Evolutionary conservation across 768 basidiomycete species (phyloP).

Genomic region (Kwoniella shandongensis): DNA sequence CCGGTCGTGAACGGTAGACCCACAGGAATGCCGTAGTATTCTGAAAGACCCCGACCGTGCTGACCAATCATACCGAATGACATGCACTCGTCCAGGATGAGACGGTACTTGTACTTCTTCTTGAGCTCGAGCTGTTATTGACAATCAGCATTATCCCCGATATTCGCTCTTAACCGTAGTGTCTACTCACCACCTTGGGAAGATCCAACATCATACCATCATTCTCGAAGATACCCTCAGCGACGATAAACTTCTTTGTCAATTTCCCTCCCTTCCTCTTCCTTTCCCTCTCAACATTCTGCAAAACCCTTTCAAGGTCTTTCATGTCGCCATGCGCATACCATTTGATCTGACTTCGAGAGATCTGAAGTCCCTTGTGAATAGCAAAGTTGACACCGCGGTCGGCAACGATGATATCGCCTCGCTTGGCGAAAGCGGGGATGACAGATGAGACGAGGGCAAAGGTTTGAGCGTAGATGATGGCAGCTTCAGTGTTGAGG

Average conservation of each 20-base stretch:
- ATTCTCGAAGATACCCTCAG: constrained; percentile 94
- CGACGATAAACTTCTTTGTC: constrained; percentile 90
- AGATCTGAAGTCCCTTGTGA: constrained; percentile 93
- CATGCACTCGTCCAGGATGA: constrained; percentile 89
- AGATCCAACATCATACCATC: constrained; percentile 90
- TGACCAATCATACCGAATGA: constrained; percentile 91
- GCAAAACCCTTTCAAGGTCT: constrained; percentile 82
- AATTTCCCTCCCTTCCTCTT: constrained; percentile 77
- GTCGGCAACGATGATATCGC: constrained; percentile 97
- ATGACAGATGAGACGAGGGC: constrained; percentile 90
- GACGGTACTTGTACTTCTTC: constrained; percentile 88
- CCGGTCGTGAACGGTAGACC: constrained; percentile 39
- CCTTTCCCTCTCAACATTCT: constrained; percentile 80
- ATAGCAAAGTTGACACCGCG: constrained; percentile 93
- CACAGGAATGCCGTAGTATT: constrained; percentile 89
- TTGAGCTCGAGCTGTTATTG: constrained; percentile 80
- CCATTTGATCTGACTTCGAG: constrained; percentile 87
- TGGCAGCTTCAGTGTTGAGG: constrained; percentile 80
- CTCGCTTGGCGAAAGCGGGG: constrained; percentile 95
- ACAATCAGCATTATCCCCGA: not conserved
- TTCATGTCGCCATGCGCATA: constrained; percentile 94
- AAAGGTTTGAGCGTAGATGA: constrained; percentile 92
- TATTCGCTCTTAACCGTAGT: not conserved
- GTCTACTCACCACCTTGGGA: constrained; percentile 73
- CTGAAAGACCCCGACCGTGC: constrained; percentile 91